Conservation (phyloP, 1,139 yeast species). For the Pichia kudriavzevii region DNA sequence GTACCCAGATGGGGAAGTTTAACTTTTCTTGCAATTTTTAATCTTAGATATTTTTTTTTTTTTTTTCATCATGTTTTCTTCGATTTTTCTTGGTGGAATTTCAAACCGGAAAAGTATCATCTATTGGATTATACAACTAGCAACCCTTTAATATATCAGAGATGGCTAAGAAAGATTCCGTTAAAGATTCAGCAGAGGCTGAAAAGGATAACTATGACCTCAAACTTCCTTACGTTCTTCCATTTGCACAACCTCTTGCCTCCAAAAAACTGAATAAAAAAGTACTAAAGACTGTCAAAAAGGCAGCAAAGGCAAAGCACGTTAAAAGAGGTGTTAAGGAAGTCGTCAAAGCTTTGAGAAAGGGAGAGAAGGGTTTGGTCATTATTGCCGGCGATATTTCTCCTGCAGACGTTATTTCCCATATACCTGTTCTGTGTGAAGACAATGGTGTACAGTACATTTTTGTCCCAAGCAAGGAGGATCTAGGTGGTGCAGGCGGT, state of each 20-base stretch:
- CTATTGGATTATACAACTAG: no score
- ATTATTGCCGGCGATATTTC: constrained; percentile 96
- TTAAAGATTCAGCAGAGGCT: constrained; percentile 33
- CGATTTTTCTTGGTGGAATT: no score
- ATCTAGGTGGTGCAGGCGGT: constrained; percentile 97
- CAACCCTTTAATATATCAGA: no score
- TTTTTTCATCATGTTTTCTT: no score
- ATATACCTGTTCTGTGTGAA: constrained; percentile 95
- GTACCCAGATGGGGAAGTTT: no score
- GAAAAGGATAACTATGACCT: constrained; percentile 74
- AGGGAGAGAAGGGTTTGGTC: constrained; percentile 96
- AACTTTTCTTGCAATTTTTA: no score
- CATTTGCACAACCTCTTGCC: constrained; percentile 94
- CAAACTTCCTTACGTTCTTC: constrained; percentile 81
- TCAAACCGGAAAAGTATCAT: no score
- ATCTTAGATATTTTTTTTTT: no score
- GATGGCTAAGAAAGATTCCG: constrained; percentile 46
- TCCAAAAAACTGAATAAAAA: constrained; percentile 94
- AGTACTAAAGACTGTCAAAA: constrained; percentile 89
- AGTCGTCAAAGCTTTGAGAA: constrained; percentile 94
- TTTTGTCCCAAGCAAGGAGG: constrained; percentile 95
- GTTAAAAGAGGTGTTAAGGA: constrained; percentile 99
- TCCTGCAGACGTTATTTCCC: constrained; percentile 95
- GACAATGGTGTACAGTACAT: constrained; percentile 85
- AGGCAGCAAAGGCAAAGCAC: constrained; percentile 96